phyloP scores from a whole-genome alignment of 2,329 filamentous ascomycete species.

The Dothideomycetes sp. region DNA sequence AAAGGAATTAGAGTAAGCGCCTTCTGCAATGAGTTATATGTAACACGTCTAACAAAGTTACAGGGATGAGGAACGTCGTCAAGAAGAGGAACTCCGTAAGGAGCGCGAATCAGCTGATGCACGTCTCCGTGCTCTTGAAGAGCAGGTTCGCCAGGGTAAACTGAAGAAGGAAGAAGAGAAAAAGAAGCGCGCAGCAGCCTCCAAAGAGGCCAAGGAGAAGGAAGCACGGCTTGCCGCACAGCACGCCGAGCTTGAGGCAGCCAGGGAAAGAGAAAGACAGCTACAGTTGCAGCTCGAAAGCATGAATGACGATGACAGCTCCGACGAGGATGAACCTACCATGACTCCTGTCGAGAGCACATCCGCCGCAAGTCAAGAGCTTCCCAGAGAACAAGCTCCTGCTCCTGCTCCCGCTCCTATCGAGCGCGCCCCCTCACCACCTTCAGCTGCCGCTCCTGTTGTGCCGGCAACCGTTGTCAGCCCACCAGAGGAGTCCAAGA shows the following conservation, averaged over 20 bases:
- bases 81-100: constrained; percentile 70
- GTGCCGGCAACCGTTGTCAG: constrained; percentile 40
- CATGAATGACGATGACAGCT: constrained; percentile 64
- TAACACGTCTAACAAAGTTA: constrained; percentile 11
- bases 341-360: constrained; percentile 55
- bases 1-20: constrained; percentile 75
- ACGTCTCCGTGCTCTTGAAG: constrained; percentile 79
- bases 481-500: constrained; percentile 67
- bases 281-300: constrained; percentile 79
- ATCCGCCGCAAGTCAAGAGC: constrained; percentile 48
- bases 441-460: constrained; percentile 36
- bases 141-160: constrained; percentile 88
- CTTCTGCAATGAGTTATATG: constrained; percentile 23
- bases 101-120: constrained; percentile 75
- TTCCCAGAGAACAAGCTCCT: constrained; percentile 39
- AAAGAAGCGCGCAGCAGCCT: constrained; percentile 77
- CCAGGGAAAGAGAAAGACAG: constrained; percentile 80
- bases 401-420: constrained; percentile 35
- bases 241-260: constrained; percentile 84
- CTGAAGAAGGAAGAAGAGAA: constrained; percentile 96
- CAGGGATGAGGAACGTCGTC: constrained; percentile 63
- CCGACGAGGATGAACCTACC: constrained; percentile 75
- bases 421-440: constrained; percentile 23
- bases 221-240: constrained; percentile 76
- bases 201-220: constrained; percentile 79